phyloP scores from a whole-genome alignment of 345 rosid species.

The Eucalyptus tenuipes region DNA sequence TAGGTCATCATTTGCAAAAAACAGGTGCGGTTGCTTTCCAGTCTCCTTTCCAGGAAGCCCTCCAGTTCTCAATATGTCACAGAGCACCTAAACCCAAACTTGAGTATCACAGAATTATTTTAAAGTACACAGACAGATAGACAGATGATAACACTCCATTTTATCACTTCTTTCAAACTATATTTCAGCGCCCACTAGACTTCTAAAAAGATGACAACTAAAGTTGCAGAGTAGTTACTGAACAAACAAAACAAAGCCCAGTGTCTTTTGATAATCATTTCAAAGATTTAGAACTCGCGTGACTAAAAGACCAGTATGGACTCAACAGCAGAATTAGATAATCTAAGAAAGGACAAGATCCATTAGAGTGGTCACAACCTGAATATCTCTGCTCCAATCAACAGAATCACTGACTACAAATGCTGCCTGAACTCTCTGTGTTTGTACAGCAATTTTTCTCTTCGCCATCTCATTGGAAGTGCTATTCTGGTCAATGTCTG shows the following conservation, averaged over 20 bases:
- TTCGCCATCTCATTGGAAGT: background rate
- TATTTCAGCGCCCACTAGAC: background rate
- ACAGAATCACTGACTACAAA: slow-evolving; percentile 83
- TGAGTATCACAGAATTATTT: background rate
- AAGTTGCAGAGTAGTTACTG: background rate
- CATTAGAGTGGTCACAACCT: slow-evolving; percentile 20
- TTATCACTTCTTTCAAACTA: background rate
- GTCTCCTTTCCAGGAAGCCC: slow-evolving; percentile 72
- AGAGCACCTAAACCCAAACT: slow-evolving; percentile 49
- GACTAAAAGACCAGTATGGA: background rate
- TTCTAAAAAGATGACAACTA: background rate
- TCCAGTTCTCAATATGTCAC: slow-evolving; percentile 78
- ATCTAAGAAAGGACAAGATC: background rate
- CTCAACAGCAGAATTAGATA: background rate
- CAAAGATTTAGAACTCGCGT: background rate
- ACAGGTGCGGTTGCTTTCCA: slow-evolving; percentile 34
- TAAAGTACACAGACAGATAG: background rate
- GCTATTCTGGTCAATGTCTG: slow-evolving; percentile 3
- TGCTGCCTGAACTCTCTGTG: slow-evolving; percentile 68
- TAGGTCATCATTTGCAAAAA: slow-evolving; percentile 82
- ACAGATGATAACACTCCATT: background rate
- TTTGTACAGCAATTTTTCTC: slow-evolving; percentile 5
- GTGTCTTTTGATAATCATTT: background rate
- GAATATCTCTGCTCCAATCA: slow-evolving; percentile 93
- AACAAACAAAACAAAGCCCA: background rate